phyloP scores from a whole-genome alignment of 2,329 filamentous ascomycete species.

The Colletotrichum costaricense region DNA sequence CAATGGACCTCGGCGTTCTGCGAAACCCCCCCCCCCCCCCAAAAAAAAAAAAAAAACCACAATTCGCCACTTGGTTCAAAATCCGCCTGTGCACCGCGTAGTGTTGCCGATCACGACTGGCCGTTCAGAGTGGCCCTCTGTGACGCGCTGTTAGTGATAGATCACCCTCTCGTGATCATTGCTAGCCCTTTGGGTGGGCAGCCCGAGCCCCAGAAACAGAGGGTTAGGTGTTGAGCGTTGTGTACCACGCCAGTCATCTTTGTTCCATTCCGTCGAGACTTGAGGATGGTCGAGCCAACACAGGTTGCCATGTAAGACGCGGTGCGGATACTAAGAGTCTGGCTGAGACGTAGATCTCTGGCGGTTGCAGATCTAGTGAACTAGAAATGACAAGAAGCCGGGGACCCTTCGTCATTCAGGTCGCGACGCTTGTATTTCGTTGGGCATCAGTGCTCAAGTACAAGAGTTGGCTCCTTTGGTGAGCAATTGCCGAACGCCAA shows the following conservation, averaged over 20 bases:
- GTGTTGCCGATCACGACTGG: constrained; percentile 6
- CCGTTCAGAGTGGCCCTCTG: neutral
- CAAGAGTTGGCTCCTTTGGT: neutral
- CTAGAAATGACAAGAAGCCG: neutral
- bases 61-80: neutral
- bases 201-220: constrained; percentile 1
- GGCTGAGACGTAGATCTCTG: constrained; percentile 9
- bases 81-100: neutral
- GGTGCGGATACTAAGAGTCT: neutral
- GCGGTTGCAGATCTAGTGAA: constrained; percentile 4
- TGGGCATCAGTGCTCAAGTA: constrained; percentile 26
- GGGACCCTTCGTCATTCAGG: constrained; percentile 10
- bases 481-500: neutral
- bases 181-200: constrained; percentile 8
- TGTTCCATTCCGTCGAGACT: constrained; percentile 9
- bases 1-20: neutral
- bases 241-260: constrained; percentile 15
- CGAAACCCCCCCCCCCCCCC: no score
- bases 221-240: constrained; percentile 17
- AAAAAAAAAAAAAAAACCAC: neutral
- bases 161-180: constrained; percentile 10
- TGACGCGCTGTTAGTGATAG: constrained; percentile 1
- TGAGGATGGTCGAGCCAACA: constrained; percentile 1
- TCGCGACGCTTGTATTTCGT: constrained; percentile 10
- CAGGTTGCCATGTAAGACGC: constrained; percentile 4